phyloP scores from a whole-genome alignment of 139 green algal species.

The Coelastrella sp. region DNA sequence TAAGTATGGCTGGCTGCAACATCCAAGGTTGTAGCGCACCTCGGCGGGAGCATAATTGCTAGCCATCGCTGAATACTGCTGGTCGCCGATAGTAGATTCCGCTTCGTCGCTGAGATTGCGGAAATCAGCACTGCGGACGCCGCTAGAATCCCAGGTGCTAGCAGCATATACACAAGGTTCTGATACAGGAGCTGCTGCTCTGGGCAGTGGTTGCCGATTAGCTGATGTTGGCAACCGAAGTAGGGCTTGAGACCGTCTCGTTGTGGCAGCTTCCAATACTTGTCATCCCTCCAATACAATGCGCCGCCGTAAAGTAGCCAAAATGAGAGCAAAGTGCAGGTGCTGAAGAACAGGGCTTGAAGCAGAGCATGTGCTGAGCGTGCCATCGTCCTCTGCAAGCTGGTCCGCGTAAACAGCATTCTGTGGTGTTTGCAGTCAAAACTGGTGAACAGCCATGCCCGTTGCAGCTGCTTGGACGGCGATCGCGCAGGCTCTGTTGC shows the following conservation, averaged over 20 bases:
- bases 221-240: not conserved
- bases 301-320: not conserved
- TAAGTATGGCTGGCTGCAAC: too few species aligned
- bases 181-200: not conserved
- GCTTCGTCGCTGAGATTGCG: not conserved
- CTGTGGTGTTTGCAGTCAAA: not conserved
- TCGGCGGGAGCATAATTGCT: not conserved
- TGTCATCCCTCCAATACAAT: not conserved
- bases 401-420: not conserved
- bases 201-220: not conserved
- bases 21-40: not conserved
- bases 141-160: not conserved
- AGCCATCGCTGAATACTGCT: not conserved
- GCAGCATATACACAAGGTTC: not conserved
- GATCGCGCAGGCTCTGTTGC: not conserved
- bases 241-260: not conserved
- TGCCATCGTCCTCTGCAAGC: not conserved
- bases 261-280: not conserved
- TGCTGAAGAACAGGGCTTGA: not conserved
- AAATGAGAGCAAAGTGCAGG: not conserved
- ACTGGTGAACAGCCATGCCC: too few species aligned
- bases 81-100: not conserved
- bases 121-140: not conserved
- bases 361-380: not conserved
- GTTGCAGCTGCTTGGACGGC: not conserved